A percentile compares a stretch with the other conserved stretches of the same genome.
Conservation (phyloP, 495 filamentous ascomycete genomes). For the Aspergillus kassunensis region DNA sequence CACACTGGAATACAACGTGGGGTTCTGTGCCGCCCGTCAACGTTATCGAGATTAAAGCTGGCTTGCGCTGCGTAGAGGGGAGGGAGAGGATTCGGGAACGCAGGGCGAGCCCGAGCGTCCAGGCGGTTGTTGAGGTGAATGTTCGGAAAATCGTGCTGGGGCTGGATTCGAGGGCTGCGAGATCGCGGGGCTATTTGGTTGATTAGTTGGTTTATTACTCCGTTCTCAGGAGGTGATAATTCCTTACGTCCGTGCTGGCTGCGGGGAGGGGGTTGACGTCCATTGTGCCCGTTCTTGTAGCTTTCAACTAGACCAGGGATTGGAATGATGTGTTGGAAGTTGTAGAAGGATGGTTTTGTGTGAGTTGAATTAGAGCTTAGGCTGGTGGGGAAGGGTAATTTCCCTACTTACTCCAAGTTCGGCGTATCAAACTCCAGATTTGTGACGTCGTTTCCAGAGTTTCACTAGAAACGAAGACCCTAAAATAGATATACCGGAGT, state of each 20-base stretch:
- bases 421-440: too few relatives aligned
- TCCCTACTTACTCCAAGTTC: too few relatives aligned
- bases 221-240: background rate
- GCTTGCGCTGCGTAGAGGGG: constrained; percentile 39
- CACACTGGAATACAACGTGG: constrained; percentile 60
- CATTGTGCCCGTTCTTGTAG: constrained; percentile 19
- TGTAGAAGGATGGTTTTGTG: background rate
- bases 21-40: constrained; percentile 41
- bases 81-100: constrained; percentile 57
- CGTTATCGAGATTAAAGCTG: constrained; percentile 64
- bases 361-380: background rate
- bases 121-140: constrained; percentile 66
- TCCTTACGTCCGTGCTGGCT: constrained; percentile 37
- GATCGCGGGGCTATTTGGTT: constrained; percentile 37
- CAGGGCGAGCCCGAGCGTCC: constrained; percentile 59
- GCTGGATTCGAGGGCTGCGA: constrained; percentile 48
- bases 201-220: background rate
- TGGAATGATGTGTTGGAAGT: too few relatives aligned
- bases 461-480: too few relatives aligned
- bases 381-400: background rate
- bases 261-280: constrained; percentile 27
- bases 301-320: background rate
- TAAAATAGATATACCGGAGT: background rate
- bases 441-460: constrained; percentile 1
- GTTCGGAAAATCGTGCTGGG: constrained; percentile 49